Percentiles rank a stretch among this genome's conserved stretches.
These are phyloP conservation scores for Aureobasidium sp. DNA, from an alignment of 2,329 filamentous ascomycete genomes.

Conservation along the genomic window DNA sequence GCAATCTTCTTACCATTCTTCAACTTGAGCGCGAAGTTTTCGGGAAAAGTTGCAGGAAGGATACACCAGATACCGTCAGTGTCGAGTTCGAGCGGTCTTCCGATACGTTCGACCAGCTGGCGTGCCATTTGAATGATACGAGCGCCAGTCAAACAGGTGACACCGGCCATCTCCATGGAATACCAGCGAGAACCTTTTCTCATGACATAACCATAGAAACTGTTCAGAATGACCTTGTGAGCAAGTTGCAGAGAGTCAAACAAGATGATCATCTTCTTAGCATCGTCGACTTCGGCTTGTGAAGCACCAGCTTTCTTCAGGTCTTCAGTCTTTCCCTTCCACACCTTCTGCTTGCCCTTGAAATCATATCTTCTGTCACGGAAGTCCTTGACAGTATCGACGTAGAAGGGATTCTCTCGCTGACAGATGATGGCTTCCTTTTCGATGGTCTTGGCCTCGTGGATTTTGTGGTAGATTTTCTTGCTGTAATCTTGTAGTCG, in stretches of 20 bases:
- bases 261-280: slow-evolving; percentile 97
- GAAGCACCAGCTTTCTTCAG: slow-evolving; percentile 77
- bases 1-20: slow-evolving; percentile 93
- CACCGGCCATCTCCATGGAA: slow-evolving; percentile 98
- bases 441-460: slow-evolving; percentile 85
- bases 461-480: slow-evolving; percentile 99
- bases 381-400: slow-evolving; percentile 92
- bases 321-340: slow-evolving; percentile 91
- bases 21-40: slow-evolving; percentile 90
- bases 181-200: slow-evolving; percentile 98
- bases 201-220: slow-evolving; percentile 99
- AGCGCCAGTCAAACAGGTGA: slow-evolving; percentile 93
- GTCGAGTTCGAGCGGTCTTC: slow-evolving; percentile 86
- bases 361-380: slow-evolving; percentile 97
- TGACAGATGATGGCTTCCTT: slow-evolving; percentile 98
- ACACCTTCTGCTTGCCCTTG: slow-evolving; percentile 95
- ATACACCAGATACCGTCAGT: slow-evolving; percentile 99
- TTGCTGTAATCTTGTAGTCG: slow-evolving; percentile 88
- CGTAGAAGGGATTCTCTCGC: slow-evolving; percentile 96
- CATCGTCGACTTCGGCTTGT: slow-evolving; percentile 72
- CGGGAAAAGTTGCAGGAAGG: slow-evolving; percentile 88
- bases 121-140: slow-evolving; percentile 95
- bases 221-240: slow-evolving; percentile 98
- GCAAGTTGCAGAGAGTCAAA: slow-evolving; percentile 95
- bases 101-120: slow-evolving; percentile 86